These are phyloP conservation scores for Colletotrichum cordylinicola DNA, from an alignment of 2,329 filamentous ascomycete species.

Conservation along the genomic window DNA sequence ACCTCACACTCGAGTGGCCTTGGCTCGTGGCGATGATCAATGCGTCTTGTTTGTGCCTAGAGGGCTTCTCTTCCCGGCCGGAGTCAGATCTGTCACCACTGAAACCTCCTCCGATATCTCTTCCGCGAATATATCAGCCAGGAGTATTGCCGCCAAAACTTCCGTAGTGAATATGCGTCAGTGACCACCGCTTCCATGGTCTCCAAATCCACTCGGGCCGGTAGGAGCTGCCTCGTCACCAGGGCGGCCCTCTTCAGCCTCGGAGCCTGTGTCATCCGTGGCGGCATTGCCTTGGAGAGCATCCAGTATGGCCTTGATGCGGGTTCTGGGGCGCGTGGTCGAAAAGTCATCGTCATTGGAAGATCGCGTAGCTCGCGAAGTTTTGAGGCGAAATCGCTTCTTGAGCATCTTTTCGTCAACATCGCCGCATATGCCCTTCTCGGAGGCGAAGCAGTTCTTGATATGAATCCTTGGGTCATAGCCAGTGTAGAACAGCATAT, in stretches of 20 bases:
- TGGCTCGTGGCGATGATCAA: no score
- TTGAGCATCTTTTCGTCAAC: neutral
- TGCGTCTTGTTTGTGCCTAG: no score
- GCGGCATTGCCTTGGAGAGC: neutral
- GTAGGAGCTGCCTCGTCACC: neutral
- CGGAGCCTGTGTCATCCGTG: neutral
- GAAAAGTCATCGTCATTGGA: neutral
- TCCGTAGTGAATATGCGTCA: neutral
- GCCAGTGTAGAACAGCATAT: neutral
- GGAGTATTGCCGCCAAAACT: no score
- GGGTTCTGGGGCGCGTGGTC: neutral
- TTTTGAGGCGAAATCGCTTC: neutral
- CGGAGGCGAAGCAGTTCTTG: neutral
- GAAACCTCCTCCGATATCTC: no score
- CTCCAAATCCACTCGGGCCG: neutral
- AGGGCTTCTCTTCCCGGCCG: no score
- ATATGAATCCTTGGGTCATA: neutral
- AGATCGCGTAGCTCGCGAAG: neutral
- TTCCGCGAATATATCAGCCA: no score
- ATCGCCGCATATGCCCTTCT: neutral
- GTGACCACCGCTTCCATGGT: neutral
- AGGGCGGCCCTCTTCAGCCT: neutral
- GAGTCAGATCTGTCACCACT: no score
- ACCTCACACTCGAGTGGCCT: no score
- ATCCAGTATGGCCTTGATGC: neutral